phyloP scores from a whole-genome alignment of 768 basidiomycete species.

The Kwoniella dendrophila region DNA sequence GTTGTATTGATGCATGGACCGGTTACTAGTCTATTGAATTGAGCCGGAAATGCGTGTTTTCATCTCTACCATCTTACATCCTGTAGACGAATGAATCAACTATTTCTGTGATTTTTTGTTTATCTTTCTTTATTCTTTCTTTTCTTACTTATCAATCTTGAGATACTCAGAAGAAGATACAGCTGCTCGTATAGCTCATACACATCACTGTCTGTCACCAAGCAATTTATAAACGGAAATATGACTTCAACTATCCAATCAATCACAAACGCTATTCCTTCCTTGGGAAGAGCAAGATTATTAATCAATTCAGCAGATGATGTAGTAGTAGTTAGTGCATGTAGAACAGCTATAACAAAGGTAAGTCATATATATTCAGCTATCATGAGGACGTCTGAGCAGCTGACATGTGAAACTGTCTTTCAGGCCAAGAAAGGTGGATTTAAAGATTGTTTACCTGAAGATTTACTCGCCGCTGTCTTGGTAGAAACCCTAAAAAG shows the following conservation, averaged over 20 bases:
- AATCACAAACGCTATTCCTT: conserved; percentile 52
- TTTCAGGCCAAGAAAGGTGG: conserved; percentile 75
- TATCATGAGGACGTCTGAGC: background rate
- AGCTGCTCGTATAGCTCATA: too few species aligned
- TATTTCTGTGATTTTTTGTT: background rate
- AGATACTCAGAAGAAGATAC: background rate
- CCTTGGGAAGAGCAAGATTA: conserved; percentile 59
- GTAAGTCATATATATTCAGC: conserved; percentile 57
- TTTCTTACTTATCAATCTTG: background rate
- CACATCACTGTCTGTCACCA: too few species aligned
- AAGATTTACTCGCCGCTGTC: conserved; percentile 79
- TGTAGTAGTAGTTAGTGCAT: conserved; percentile 85
- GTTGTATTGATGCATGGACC: background rate
- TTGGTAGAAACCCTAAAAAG: conserved; percentile 66
- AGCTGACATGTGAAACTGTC: conserved; percentile 1
- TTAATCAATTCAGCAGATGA: conserved; percentile 77
- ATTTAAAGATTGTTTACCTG: conserved; percentile 81
- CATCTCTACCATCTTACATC: background rate
- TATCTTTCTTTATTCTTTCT: background rate
- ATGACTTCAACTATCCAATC: conserved; percentile 52
- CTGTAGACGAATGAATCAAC: too few species aligned
- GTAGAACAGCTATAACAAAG: conserved; percentile 90
- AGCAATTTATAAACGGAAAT: background rate
- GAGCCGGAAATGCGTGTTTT: background rate
- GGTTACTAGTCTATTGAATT: background rate